Base-by-base conservation (phyloP, 306 rosid genomes). In the Mimosa pudica region DNA sequence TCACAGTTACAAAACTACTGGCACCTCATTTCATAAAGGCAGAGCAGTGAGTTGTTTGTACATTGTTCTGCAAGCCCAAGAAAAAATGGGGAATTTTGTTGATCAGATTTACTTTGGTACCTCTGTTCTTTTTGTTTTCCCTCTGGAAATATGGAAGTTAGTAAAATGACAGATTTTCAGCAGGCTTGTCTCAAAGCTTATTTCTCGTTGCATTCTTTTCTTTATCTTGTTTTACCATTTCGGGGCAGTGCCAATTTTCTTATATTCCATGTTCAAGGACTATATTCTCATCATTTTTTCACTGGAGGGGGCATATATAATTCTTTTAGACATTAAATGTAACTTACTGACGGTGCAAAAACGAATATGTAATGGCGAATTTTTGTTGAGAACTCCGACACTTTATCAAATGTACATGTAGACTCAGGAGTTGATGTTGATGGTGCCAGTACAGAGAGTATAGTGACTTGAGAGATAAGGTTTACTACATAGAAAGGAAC, bases 1-100 rank as follows among this genome's bases (percentile, higher is more conserved):
- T 92, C 84, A 86, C 97, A 0, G 93, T 92, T 49, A 70, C 94
- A 24, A 92, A 90, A 82, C 90, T 92, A 68, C 82, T 90, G 80
- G 84, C 87, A 49, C 81, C 90, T 83, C 97, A 90, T 86, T 90
- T 92, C 72, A 81, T 82, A 77, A 92, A 88, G 88, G 30, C 85
- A 78, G 68, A 82, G 79, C 91, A 78, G 79, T 86, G 83, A 87
- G 77, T 76, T 71, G 76, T 83, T 64, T 76, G 78, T 70, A 45
- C 83, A 32, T 75, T 64, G 74, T 38, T 80, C 57, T 33, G 74
- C 63, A 66, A 70, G 79, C 85, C 51, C 73, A 71, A 72, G 70
- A 81, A 61, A 73, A 73, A 65, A 61, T 72, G 70, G 82, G 80
- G 79, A 71, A 68, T 82, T 84, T 89, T 87, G 82, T 76, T 74